These are phyloP conservation scores for Lathyrus tuberosus DNA, from an alignment of 306 rosid genomes.

Conservation along the genomic window DNA sequence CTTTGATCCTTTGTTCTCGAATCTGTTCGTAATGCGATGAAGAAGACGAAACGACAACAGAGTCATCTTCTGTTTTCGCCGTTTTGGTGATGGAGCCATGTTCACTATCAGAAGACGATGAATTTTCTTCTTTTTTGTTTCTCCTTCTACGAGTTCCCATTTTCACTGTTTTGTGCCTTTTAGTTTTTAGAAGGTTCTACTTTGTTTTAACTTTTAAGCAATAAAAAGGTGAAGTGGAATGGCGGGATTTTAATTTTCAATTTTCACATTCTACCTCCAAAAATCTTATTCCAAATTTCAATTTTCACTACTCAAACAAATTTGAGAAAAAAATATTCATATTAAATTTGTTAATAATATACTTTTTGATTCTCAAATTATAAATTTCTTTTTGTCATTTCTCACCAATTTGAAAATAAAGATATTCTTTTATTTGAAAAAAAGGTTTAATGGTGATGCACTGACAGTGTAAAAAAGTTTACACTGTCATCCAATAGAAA, in stretches of 20 bases:
- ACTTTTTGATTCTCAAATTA: too few relatives aligned
- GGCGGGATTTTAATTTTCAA: not conserved
- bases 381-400: too few relatives aligned
- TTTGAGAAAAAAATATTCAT: too few relatives aligned
- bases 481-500: too few relatives aligned
- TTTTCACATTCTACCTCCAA: too few relatives aligned
- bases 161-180: not conserved
- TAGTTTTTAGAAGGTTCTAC: not conserved
- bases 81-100: constrained; percentile 5
- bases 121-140: not conserved
- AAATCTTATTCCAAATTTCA: too few relatives aligned
- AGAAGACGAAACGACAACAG: not conserved
- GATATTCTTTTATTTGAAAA: too few relatives aligned
- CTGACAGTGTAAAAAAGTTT: too few relatives aligned
- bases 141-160: constrained; percentile 27
- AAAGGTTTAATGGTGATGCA: too few relatives aligned
- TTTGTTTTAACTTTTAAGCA: not conserved
- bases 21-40: constrained; percentile 52
- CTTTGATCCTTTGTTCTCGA: constrained; percentile 69
- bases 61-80: not conserved
- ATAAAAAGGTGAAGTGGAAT: not conserved
- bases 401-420: too few relatives aligned
- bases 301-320: too few relatives aligned
- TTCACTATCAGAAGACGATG: not conserved
- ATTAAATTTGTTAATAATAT: too few relatives aligned